These are phyloP conservation scores for Penicillium canescens DNA, from an alignment of 495 filamentous ascomycete species.

Conservation along the genomic window DNA sequence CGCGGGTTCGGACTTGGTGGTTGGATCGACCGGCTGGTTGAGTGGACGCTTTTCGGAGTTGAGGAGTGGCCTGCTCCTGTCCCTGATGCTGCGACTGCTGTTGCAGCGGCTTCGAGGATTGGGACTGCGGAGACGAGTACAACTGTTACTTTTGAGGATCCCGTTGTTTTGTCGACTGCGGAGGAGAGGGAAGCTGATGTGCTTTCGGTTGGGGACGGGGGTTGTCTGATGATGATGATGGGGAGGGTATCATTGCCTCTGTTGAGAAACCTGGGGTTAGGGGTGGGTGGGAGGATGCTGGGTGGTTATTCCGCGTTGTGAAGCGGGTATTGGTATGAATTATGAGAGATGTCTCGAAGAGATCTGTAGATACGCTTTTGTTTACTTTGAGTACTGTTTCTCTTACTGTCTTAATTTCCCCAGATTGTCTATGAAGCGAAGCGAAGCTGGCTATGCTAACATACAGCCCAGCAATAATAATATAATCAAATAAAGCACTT, in stretches of 20 bases:
- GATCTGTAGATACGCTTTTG: slow-evolving; percentile 1
- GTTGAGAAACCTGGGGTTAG: slow-evolving; percentile 46
- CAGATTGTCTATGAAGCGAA: not conserved
- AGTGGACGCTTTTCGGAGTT: slow-evolving; percentile 76
- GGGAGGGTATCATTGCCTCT: slow-evolving; percentile 20
- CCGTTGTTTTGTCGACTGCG: not conserved
- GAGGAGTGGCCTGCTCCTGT: slow-evolving; percentile 50
- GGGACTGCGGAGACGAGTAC: slow-evolving; percentile 55
- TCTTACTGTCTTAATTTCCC: not conserved
- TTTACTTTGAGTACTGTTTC: not conserved
- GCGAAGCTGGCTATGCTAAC: not conserved
- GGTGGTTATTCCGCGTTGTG: slow-evolving; percentile 79
- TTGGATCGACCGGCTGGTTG: slow-evolving; percentile 73
- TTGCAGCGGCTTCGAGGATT: slow-evolving; percentile 16
- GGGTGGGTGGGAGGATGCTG: slow-evolving; percentile 78
- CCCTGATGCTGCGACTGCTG: not conserved
- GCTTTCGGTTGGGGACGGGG: slow-evolving; percentile 5
- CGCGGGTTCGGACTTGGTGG: slow-evolving; percentile 69
- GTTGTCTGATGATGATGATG: slow-evolving; percentile 11
- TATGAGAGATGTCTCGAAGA: not conserved
- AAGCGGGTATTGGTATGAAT: slow-evolving; percentile 66
- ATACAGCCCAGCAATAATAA: too few species aligned
- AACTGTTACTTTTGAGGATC: slow-evolving; percentile 34
- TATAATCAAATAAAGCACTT: too few species aligned
- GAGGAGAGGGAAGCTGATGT: slow-evolving; percentile 7